Conservation (phyloP, 352 stramenopile genomes). For the Globisporangium emineosum region DNA sequence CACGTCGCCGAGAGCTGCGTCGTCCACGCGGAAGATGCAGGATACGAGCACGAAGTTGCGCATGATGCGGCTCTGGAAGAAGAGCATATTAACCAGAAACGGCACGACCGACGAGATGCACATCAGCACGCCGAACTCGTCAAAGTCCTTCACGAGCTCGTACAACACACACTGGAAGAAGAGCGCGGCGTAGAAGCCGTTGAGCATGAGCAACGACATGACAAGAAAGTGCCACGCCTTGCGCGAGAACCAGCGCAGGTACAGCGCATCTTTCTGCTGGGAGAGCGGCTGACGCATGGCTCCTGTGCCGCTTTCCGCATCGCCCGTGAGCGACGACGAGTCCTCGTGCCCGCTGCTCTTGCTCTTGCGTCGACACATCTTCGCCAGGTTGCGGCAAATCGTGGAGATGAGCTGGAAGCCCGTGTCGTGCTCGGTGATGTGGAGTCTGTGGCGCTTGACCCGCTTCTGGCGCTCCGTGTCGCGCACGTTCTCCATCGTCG, state of each 20-base stretch:
- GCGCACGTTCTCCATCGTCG: conserved; percentile 23
- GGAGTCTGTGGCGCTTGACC: background rate
- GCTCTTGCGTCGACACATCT: background rate
- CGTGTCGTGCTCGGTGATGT: conserved; percentile 19
- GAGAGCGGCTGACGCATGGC: background rate
- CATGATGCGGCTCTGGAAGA: conserved; percentile 58
- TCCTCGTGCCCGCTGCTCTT: background rate
- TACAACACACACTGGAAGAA: conserved; percentile 66
- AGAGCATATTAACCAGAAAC: conserved; percentile 53
- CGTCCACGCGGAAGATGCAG: conserved; percentile 55
- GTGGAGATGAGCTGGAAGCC: conserved; percentile 31
- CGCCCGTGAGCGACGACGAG: background rate
- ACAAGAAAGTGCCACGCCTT: conserved; percentile 67
- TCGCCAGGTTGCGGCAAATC: conserved; percentile 10
- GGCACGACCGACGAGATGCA: conserved; percentile 33
- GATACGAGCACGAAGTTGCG: conserved; percentile 60
- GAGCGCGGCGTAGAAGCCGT: conserved; percentile 60
- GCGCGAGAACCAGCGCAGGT: conserved; percentile 50
- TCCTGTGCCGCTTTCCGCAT: background rate
- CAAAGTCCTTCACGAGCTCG: conserved; percentile 29
- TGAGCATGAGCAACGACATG: conserved; percentile 66
- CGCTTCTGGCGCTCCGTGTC: conserved; percentile 11
- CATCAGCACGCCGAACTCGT: conserved; percentile 19
- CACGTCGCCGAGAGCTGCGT: conserved; percentile 45
- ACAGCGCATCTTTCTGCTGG: background rate